Conservation (phyloP, 2,329 filamentous ascomycete genomes). For the Dothideomycetes sp. region DNA sequence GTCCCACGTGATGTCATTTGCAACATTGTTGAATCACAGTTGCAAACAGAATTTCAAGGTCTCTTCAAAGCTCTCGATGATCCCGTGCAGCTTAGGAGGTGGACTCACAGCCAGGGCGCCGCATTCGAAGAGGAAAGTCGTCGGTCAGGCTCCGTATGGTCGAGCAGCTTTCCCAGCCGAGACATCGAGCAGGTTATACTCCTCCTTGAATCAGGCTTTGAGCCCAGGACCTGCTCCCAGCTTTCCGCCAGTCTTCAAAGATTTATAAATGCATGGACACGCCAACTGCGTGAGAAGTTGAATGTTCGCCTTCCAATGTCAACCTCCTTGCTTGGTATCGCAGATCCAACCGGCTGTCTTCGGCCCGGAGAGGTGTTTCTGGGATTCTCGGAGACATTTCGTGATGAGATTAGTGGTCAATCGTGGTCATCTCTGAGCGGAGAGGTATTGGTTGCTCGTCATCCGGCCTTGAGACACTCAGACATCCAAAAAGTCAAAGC, state of each 20-base stretch:
- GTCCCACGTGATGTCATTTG: constrained; percentile 35
- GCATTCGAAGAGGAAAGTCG: constrained; percentile 24
- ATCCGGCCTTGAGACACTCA: constrained; percentile 57
- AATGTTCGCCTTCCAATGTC: constrained; percentile 29
- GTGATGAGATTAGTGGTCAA: constrained; percentile 41
- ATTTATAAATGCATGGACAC: constrained; percentile 42
- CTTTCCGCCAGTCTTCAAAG: constrained; percentile 27
- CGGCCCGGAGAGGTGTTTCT: constrained; percentile 57
- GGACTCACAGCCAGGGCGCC: constrained; percentile 38
- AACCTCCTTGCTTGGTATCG: constrained; percentile 53
- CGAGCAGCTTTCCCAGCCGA: constrained; percentile 40
- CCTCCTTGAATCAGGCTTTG: constrained; percentile 37
- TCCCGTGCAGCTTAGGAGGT: constrained; percentile 41
- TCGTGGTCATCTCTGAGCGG: constrained; percentile 44
- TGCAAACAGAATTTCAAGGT: constrained; percentile 42
- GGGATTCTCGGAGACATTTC: constrained; percentile 52
- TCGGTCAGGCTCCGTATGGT: constrained; percentile 24
- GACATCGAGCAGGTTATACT: constrained; percentile 42
- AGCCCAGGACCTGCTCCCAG: constrained; percentile 9
- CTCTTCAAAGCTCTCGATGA: constrained; percentile 42
- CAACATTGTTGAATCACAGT: constrained; percentile 36
- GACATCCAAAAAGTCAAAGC: constrained; percentile 56
- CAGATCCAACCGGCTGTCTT: constrained; percentile 53
- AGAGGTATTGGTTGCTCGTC: constrained; percentile 56
- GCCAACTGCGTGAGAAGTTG: constrained; percentile 28